Conservation (phyloP, 257 asterid genomes). For the Cynanchum wilfordii region DNA sequence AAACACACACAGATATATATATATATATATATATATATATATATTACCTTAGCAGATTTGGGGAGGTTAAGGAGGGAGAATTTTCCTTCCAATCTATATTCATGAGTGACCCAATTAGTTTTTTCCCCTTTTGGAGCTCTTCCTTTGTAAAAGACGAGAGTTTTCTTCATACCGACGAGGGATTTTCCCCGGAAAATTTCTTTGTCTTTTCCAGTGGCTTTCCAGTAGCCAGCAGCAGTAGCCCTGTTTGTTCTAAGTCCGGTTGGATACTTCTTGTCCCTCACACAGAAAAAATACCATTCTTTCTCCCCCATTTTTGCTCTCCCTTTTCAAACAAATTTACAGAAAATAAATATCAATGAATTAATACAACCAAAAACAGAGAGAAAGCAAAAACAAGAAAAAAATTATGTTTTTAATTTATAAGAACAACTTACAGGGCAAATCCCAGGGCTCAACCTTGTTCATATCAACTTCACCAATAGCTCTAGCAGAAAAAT, state of each 20-base stretch:
- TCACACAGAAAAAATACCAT: conserved; percentile 75
- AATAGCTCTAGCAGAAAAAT: conserved; percentile 50
- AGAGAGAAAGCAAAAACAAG: neutral
- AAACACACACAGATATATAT: too few relatives aligned
- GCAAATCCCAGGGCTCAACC: conserved; percentile 78
- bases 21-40: too few relatives aligned
- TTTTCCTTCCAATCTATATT: conserved; percentile 65
- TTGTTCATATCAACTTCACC: conserved; percentile 80
- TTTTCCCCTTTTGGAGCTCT: conserved; percentile 82
- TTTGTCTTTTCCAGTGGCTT: conserved; percentile 80
- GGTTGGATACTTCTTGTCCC: conserved; percentile 75
- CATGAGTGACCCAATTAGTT: conserved; percentile 75
- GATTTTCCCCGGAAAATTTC: conserved; percentile 49
- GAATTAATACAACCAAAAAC: neutral
- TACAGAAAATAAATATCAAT: neutral
- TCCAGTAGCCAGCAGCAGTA: conserved; percentile 74
- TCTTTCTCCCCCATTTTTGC: conserved; percentile 73
- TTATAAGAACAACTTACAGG: conserved; percentile 36
- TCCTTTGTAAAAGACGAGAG: conserved; percentile 71
- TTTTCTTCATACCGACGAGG: conserved; percentile 70
- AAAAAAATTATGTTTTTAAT: neutral
- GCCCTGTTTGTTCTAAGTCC: conserved; percentile 77
- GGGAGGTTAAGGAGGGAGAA: conserved; percentile 37
- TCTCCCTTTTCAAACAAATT: conserved; percentile 35
- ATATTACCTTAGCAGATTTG: conserved; percentile 38